A percentile compares a stretch with the other conserved stretches of the same genome.
These are phyloP conservation scores for Plasmodium gaboni DNA, from an alignment of 169 alveolate species.

Conservation along the genomic window DNA sequence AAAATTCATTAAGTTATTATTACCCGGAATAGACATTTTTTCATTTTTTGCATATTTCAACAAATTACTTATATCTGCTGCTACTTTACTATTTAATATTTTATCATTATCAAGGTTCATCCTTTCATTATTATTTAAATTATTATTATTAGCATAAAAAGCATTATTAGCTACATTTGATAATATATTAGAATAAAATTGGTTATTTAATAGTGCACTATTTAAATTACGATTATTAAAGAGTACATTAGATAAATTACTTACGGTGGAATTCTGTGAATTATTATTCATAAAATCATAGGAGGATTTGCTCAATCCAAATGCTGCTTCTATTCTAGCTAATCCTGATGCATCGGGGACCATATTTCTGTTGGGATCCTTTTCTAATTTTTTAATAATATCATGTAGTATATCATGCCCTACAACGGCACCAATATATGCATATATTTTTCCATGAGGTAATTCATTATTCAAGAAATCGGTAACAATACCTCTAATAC, in stretches of 20 bases:
- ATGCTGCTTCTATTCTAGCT: conserved; percentile 89
- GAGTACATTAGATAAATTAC: conserved; percentile 86
- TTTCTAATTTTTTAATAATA: conserved; percentile 87
- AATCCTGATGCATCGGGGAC: conserved; percentile 91
- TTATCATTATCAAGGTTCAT: conserved; percentile 20
- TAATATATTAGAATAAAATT: conserved; percentile 83
- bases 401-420: conserved; percentile 91
- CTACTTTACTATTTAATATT: conserved; percentile 23
- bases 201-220: conserved; percentile 83
- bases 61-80: conserved; percentile 32
- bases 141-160: conserved; percentile 14
- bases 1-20: conserved; percentile 24
- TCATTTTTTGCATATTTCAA: conserved; percentile 48
- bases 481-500: conserved; percentile 91
- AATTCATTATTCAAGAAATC: conserved; percentile 90
- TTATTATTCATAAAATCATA: conserved; percentile 65
- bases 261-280: conserved; percentile 82
- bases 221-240: conserved; percentile 86
- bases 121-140: conserved; percentile 1
- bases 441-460: conserved; percentile 90
- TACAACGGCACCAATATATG: conserved; percentile 91
- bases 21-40: conserved; percentile 22
- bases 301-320: conserved; percentile 86
- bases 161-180: conserved; percentile 85
- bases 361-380: conserved; percentile 87